Evolutionary conservation across 2,329 filamentous ascomycete genomes (phyloP), one percentile per base, ranked within the genome.

Genomic region (Hypoxylon sp.): DNA sequence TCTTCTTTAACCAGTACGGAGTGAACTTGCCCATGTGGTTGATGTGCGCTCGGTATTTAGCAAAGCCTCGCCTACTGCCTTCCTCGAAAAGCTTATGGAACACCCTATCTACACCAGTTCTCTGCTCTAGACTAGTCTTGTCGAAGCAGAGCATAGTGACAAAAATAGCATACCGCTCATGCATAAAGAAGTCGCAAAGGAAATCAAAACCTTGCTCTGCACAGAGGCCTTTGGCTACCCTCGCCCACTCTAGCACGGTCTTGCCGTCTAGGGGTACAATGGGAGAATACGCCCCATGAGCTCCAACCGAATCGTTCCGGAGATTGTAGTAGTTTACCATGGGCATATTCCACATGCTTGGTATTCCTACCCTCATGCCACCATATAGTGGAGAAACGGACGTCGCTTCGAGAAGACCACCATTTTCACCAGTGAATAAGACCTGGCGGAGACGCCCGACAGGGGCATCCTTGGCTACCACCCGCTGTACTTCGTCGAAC

Each of bases 91-190:
- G 71, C 17, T 71, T 75, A 11, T 78, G 71, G 63, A 80, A 81
- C 39, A 81, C 67, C 37, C 65, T 74, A 46, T 80, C 71, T 35
- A 84, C 78, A 13, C 78, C 76, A 37, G 73, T 66, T 10, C 80
- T 77, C 65, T 84, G 80, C 60, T 74, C 74, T 3, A 74, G 66
- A 53, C 81, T 80, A 2, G 78, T 81, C 73, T 84, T 83, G 69
- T 85, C 83, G 63, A 83, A 84, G 3, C 79, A 80, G 63, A 84
- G 81, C 82, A 84, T 84, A 65, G 83, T 83, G 67, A 84, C 81
- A 47, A 84, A 80, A 35, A 84, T 81, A 8, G 83, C 80, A 51
- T 84, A 81, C 1, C 81, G 76, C 66, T 84, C 81, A 53, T 83
- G 80, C 81, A 85, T 83, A 75, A 84, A 84, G 74, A 84, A 84